A percentile compares a stretch with the other conserved stretches of the same genome.
These are phyloP conservation scores for Saccharomycopsis amapae DNA, from an alignment of 805 yeast genomes.

Conservation along the genomic window DNA sequence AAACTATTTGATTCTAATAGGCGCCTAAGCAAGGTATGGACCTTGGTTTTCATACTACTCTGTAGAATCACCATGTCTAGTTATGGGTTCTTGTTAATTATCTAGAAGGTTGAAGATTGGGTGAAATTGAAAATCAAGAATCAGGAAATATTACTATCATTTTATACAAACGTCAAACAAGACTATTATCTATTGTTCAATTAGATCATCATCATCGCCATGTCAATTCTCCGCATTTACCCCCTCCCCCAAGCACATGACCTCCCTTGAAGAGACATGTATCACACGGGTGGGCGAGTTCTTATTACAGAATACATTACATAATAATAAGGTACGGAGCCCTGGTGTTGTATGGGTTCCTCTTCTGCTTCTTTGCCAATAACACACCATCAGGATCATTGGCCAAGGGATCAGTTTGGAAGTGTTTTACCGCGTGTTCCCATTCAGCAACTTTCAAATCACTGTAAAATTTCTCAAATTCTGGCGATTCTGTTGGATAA, in stretches of 20 bases:
- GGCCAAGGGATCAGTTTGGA: conserved; percentile 54
- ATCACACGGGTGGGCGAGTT: too few relatives aligned
- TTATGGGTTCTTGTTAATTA: too few relatives aligned
- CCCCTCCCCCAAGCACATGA: too few relatives aligned
- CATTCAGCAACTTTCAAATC: conserved; percentile 43
- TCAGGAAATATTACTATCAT: not conserved
- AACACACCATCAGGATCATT: too few relatives aligned
- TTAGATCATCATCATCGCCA: not conserved
- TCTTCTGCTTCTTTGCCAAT: conserved; percentile 37
- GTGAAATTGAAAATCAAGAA: not conserved
- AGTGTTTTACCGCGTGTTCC: conserved; percentile 45
- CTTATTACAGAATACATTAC: too few relatives aligned
- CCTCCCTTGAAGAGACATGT: too few relatives aligned
- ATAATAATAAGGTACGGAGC: conserved; percentile 37
- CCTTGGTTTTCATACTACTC: too few relatives aligned
- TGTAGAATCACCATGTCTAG: too few relatives aligned
- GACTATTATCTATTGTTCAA: not conserved
- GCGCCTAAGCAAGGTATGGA: too few relatives aligned
- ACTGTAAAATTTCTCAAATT: conserved; percentile 35
- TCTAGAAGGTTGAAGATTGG: too few relatives aligned
- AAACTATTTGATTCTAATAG: too few relatives aligned
- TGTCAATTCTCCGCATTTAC: too few relatives aligned
- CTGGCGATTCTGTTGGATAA: conserved; percentile 23
- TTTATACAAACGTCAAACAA: not conserved
- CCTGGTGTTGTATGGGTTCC: conserved; percentile 50